Evolutionary conservation across 148 eudicot species (phyloP), one percentile per base, ranked within the genome.

Genomic region (Camellia japonica): DNA sequence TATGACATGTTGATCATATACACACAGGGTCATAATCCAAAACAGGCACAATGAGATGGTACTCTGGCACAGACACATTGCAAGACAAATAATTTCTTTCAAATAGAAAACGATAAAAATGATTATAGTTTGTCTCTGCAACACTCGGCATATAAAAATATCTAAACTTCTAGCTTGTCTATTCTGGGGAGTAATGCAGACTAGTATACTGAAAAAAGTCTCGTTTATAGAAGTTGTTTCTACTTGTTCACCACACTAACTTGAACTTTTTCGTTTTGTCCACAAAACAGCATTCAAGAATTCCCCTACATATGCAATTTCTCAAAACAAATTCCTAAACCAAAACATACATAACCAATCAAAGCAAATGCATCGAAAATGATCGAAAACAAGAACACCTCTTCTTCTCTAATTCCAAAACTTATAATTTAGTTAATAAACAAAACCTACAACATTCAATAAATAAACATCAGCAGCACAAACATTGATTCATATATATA

Each of bases 401-500:
- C 7, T 11, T 58, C 52, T 13, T 30, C 14, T 19, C 38, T 2
- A 71, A 71, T 71, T 49, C 18, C 64, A 60, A 15, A 71, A 30
- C 13, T 2, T n/a, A 69, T 42, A 68, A 68, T 43, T 19, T 44
- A 44, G 30, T 3, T 23, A 14, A 46, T 10, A 69, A 69, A 51
- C 74, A 20, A 49, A 19, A 47, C 55, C 59, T 13, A 13, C 12
- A 23, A 14, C 42, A 0, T 6, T 19, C 7, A 23, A 13, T n/a
- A 41, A 4, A 10, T 11, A 10, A 18, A 3, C n/a, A 15, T 23
- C 0, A 54, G 58, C 9, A 15, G 3, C 10, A 56, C 46, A 15
- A 74, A 14, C 64, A 74, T 75, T 79, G 79, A 68, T 18, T 18
- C 58, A 73, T 19, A 49, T 0, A 46, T 58, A 46, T 74, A 83